These are phyloP conservation scores for Arabis hirsuta DNA, from an alignment of 345 rosid genomes.

Conservation along the genomic window DNA sequence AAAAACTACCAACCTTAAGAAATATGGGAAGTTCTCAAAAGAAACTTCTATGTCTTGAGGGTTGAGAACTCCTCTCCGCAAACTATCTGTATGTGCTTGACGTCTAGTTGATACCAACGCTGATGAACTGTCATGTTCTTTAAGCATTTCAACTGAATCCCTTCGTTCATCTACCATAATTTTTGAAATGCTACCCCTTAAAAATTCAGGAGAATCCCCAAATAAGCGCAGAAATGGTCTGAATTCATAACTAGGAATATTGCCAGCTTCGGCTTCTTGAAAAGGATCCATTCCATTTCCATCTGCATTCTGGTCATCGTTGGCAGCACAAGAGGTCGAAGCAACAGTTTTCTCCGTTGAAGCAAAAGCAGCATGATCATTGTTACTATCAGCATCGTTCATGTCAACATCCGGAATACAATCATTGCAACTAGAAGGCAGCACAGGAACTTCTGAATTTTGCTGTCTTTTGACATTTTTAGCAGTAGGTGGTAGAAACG, in stretches of 20 bases:
- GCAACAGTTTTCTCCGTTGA: slow-evolving; percentile 46
- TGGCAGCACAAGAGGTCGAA: slow-evolving; percentile 49
- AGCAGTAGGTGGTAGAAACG: slow-evolving; percentile 59
- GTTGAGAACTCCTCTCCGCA: slow-evolving; percentile 65
- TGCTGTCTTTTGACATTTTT: slow-evolving; percentile 55
- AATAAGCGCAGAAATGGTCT: slow-evolving; percentile 71
- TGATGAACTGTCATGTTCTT: slow-evolving; percentile 53
- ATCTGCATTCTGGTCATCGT: slow-evolving; percentile 58
- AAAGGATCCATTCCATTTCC: slow-evolving; percentile 56
- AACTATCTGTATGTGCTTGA: slow-evolving; percentile 70
- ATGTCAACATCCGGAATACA: slow-evolving; percentile 64
- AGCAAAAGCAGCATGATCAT: slow-evolving; percentile 56
- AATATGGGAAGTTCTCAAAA: slow-evolving; percentile 84
- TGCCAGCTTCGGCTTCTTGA: slow-evolving; percentile 55
- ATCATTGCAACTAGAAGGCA: slow-evolving; percentile 59
- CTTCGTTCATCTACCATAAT: slow-evolving; percentile 57
- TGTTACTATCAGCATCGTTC: slow-evolving; percentile 60
- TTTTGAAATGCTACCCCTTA: slow-evolving; percentile 63
- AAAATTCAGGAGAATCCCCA: slow-evolving; percentile 57
- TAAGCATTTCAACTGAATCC: slow-evolving; percentile 55
- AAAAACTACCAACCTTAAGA: slow-evolving; percentile 61
- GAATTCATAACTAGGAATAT: slow-evolving; percentile 59
- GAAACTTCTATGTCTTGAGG: slow-evolving; percentile 75
- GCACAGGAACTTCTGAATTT: slow-evolving; percentile 58
- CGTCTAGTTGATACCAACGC: slow-evolving; percentile 55